Evolutionary conservation across 345 rosid genomes (phyloP).

Genomic region (Aethionema arabicum): DNA sequence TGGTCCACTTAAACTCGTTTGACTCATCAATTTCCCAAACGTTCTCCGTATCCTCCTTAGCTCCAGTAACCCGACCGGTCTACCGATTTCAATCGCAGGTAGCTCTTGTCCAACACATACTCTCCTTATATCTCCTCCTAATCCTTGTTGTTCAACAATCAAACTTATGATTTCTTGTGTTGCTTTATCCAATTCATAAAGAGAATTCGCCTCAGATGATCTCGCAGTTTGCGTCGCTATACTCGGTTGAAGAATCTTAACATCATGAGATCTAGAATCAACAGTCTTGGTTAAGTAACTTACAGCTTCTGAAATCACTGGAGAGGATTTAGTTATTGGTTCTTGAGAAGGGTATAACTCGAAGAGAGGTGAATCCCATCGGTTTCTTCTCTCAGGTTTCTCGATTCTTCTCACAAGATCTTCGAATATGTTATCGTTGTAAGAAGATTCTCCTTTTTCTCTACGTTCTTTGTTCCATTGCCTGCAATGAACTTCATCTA

Average conservation of each 20-base stretch:
- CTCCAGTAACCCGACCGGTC: conserved; percentile 85
- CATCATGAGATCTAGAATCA: conserved; percentile 71
- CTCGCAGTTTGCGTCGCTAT: conserved; percentile 75
- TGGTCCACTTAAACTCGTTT: conserved; percentile 82
- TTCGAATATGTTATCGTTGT: conserved; percentile 64
- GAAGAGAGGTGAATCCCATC: conserved; percentile 97
- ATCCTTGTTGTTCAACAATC: conserved; percentile 73
- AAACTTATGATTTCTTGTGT: conserved; percentile 78
- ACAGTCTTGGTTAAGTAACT: conserved; percentile 70
- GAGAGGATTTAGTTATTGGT: conserved; percentile 56
- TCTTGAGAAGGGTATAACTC: conserved; percentile 64
- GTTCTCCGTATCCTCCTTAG: conserved; percentile 80
- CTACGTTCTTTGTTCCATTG: conserved; percentile 78
- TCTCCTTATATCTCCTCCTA: conserved; percentile 66
- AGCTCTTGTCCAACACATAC: conserved; percentile 58
- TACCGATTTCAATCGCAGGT: conserved; percentile 55
- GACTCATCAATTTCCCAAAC: conserved; percentile 80
- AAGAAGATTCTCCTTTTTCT: conserved; percentile 58
- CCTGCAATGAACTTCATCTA: conserved; percentile 59
- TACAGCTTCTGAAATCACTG: conserved; percentile 69
- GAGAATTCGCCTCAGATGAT: conserved; percentile 75
- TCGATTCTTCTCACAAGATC: conserved; percentile 87
- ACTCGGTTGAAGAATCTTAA: conserved; percentile 87
- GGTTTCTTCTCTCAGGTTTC: conserved; percentile 82
- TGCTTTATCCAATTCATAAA: conserved; percentile 83